Percentiles rank a stretch among this genome's conserved stretches.
phyloP scores from a whole-genome alignment of 441 rosid species.

The Croton setiger region DNA sequence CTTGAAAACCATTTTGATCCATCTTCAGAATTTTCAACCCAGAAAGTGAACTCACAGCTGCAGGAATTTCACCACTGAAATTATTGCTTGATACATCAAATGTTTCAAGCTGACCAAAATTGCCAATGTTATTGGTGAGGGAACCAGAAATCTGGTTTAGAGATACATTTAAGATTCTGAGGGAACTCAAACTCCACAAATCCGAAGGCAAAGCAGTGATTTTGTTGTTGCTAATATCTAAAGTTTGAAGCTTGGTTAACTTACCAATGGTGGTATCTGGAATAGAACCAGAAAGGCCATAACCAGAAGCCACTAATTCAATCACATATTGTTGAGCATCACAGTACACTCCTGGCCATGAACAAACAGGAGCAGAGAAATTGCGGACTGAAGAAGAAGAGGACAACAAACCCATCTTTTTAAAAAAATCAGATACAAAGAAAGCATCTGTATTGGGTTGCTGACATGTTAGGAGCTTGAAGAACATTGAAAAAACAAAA shows the following conservation, averaged over 20 bases:
- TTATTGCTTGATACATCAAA: conserved; percentile 71
- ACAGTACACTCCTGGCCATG: conserved; percentile 71
- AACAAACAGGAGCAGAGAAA: conserved; percentile 63
- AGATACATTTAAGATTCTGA: conserved; percentile 68
- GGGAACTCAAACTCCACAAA: conserved; percentile 76
- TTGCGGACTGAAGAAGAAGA: conserved; percentile 37
- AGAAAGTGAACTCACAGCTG: conserved; percentile 53
- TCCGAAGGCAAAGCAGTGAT: conserved; percentile 80
- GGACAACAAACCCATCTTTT: conserved; percentile 56
- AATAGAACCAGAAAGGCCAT: conserved; percentile 66
- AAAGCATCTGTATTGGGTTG: conserved; percentile 87
- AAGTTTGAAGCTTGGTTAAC: conserved; percentile 59
- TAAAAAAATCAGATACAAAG: conserved; percentile 64
- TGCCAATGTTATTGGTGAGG: conserved; percentile 68
- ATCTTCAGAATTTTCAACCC: conserved; percentile 60
- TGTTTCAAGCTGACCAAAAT: conserved; percentile 67
- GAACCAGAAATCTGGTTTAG: conserved; percentile 65
- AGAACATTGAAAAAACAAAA: conserved; percentile 54
- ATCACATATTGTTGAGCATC: conserved; percentile 52
- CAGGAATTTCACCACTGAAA: conserved; percentile 75
- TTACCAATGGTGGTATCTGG: conserved; percentile 88
- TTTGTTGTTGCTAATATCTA: conserved; percentile 84
- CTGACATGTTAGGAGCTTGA: conserved; percentile 48
- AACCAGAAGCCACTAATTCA: conserved; percentile 46
- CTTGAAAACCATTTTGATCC: conserved; percentile 51